Percentiles rank a stretch among this genome's conserved stretches.
These are phyloP conservation scores for Mycogone perniciosa DNA, from an alignment of 2,329 filamentous ascomycete species.

Conservation along the genomic window DNA sequence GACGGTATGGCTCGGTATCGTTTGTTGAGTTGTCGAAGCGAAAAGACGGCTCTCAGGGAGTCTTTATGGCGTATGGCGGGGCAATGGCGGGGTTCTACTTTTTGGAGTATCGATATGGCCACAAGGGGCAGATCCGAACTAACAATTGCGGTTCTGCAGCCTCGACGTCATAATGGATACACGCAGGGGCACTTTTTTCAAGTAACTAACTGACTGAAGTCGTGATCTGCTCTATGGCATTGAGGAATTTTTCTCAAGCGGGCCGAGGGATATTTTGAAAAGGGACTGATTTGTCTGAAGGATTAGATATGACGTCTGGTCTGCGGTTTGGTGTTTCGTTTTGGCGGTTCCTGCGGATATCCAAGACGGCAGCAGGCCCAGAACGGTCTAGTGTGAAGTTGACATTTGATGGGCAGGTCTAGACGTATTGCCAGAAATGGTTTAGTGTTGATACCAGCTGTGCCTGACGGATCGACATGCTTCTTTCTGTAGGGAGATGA, in stretches of 20 bases:
- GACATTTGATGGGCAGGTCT: background rate
- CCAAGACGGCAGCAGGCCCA: too few relatives aligned
- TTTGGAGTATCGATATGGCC: background rate
- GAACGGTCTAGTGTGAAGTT: background rate
- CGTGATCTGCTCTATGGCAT: background rate
- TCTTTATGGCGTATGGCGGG: slow-evolving; percentile 3
- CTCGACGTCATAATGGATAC: slow-evolving; percentile 6
- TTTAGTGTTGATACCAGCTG: too few relatives aligned
- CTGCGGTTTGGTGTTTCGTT: too few relatives aligned
- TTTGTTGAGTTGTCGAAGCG: background rate
- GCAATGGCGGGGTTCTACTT: slow-evolving; percentile 4
- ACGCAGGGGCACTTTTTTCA: background rate
- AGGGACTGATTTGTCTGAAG: background rate
- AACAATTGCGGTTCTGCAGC: background rate
- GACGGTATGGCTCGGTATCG: background rate
- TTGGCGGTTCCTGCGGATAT: too few relatives aligned
- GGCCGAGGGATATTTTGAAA: background rate
- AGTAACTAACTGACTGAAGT: background rate
- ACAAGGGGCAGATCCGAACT: slow-evolving; percentile 9
- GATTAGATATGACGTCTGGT: background rate
- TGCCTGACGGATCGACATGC: too few relatives aligned
- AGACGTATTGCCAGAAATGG: background rate
- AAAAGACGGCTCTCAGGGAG: slow-evolving; percentile 2
- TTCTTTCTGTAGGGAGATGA: too few relatives aligned
- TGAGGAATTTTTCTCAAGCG: background rate